Evolutionary conservation across 345 rosid species (phyloP).

Genomic region (Populus pruinosa): DNA sequence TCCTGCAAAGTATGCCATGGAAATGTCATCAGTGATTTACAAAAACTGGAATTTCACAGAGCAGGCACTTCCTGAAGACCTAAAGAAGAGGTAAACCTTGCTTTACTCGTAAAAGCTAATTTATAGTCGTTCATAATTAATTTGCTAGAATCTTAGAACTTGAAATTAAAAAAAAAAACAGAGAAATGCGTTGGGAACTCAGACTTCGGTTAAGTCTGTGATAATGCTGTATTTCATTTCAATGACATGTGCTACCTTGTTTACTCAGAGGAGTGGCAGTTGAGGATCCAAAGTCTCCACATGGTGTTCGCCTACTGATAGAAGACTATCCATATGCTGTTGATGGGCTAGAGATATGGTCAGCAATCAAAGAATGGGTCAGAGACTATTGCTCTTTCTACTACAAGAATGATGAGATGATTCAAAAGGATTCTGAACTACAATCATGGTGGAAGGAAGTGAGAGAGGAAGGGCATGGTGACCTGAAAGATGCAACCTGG

Average conservation of each 20-base stretch:
- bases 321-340: constrained; percentile 40
- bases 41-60: constrained; percentile 37
- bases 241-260: not conserved
- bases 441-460: constrained; percentile 45
- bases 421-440: constrained; percentile 27
- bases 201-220: not conserved
- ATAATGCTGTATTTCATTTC: not conserved
- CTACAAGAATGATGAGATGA: constrained; percentile 22
- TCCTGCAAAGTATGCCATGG: constrained; percentile 37
- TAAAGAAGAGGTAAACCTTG: constrained; percentile 26
- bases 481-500: constrained; percentile 33
- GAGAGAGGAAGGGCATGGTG: constrained; percentile 31
- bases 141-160: not conserved
- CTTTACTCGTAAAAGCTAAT: not conserved
- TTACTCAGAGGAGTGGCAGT: constrained; percentile 37
- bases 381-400: constrained; percentile 35
- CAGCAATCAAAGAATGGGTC: constrained; percentile 37
- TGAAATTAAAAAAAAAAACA: not conserved
- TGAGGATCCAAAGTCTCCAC: constrained; percentile 19
- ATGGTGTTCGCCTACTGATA: constrained; percentile 29
- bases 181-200: not conserved
- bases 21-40: constrained; percentile 32
- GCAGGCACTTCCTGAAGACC: constrained; percentile 38
- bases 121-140: not conserved
- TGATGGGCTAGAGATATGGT: constrained; percentile 44